Evolutionary conservation across 1,139 yeast species (phyloP).

Genomic region (Scheffersomyces parashehatae): DNA sequence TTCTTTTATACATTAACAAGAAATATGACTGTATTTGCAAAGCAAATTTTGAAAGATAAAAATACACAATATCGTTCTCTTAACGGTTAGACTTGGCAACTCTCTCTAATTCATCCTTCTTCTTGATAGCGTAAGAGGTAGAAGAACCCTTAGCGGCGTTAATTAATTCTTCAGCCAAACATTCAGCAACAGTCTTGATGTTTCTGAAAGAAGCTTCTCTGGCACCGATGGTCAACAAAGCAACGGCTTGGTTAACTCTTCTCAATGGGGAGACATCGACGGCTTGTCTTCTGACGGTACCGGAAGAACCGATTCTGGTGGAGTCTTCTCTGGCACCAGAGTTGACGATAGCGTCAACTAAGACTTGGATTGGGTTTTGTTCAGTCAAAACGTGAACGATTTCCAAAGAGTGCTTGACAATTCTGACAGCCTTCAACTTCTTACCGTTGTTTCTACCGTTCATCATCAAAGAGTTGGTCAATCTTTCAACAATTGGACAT

Average conservation of each 20-base stretch:
- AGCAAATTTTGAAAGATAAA: constrained; percentile 16
- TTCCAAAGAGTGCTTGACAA: constrained; percentile 98
- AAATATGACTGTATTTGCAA: constrained; percentile 3
- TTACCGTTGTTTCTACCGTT: constrained; percentile 99
- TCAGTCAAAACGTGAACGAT: constrained; percentile 97
- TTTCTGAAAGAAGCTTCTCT: constrained; percentile 99
- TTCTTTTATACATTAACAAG: constrained; percentile 18
- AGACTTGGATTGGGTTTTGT: constrained; percentile 99
- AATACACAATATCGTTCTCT: constrained; percentile 29
- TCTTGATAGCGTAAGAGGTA: constrained; percentile 99
- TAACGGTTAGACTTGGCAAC: constrained; percentile 99
- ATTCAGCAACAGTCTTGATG: constrained; percentile 99
- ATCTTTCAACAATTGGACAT: constrained; percentile 99
- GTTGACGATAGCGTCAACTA: constrained; percentile 99
- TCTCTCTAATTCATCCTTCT: constrained; percentile 99
- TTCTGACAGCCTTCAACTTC: constrained; percentile 99
- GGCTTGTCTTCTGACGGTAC: constrained; percentile 99
- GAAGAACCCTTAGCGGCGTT: constrained; percentile 99
- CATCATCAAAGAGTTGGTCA: constrained; percentile 99
- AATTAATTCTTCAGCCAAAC: constrained; percentile 99
- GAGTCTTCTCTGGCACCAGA: constrained; percentile 99
- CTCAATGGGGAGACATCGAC: constrained; percentile 99
- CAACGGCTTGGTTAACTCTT: constrained; percentile 99
- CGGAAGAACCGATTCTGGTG: constrained; percentile 99
- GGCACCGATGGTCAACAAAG: constrained; percentile 98